Evolutionary conservation across 2,329 filamentous ascomycete genomes (phyloP), one percentile per base, ranked within the genome.

Genomic region (Akanthomyces muscarius): DNA sequence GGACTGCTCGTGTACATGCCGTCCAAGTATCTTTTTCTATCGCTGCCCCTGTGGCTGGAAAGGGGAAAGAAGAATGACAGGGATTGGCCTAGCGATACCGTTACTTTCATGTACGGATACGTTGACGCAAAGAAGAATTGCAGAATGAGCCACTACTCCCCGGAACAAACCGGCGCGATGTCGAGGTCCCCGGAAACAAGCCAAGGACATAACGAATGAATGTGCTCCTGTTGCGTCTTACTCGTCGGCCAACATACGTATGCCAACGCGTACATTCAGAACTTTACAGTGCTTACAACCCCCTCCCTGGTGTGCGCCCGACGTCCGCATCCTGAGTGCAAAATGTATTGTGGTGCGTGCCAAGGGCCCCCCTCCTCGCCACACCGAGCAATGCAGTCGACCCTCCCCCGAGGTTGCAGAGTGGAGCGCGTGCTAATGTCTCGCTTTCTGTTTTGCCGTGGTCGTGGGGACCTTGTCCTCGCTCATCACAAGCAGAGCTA

Each of bases 81-180:
- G 51, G 51, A 23, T 53, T 38, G 30, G 33, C 51, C 8, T n/a
- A 25, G 51, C 5, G n/a, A 21, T 41, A 16, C 10, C 33, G 5
- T 23, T 10, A 36, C 21, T 53, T 50, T 25, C 23, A 50, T 50
- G 23, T 7, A 30, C 6, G 4, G 4, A n/a, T 53, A 41, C 21
- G 23, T 42, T 41, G 33, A 41, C 14, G 52, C 21, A 55, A 28
- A 55, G 16, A 4, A n/a, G 6, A 44, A 44, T 30, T 30, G 10
- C 14, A 56, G 25, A 45, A n/a, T 23, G 10, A 21, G 41, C 25
- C 23, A 8, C 21, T 54, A 6, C 38, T 25, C 50, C 30, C 53
- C 53, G 53, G 53, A 56, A 45, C 53, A 56, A 56, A 56, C 53
- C 53, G 42, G 55, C 42, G 30, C 44, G n/a, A 48, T 58, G 55